Percentiles rank a stretch among this genome's conserved stretches.
Conservation (phyloP, 805 yeast genomes). For the Starmerella vitae region DNA sequence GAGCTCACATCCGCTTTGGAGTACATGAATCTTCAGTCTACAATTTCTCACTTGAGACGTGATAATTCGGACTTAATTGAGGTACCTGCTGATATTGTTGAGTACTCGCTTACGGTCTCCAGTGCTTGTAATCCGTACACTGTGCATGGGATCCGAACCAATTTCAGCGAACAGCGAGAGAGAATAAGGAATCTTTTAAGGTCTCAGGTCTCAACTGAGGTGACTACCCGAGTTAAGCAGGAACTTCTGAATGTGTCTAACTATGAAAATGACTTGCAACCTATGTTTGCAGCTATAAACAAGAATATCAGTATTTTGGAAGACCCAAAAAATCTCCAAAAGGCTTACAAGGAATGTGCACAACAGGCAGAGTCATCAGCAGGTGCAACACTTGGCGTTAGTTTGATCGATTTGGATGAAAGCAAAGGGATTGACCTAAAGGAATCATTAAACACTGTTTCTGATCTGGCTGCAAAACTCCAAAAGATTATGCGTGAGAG, state of each 20-base stretch:
- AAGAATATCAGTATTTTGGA: conserved; percentile 33
- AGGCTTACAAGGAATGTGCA: conserved; percentile 2
- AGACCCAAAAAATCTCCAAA: conserved; percentile 30
- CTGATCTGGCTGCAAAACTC: conserved; percentile 46
- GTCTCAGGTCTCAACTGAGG: conserved; percentile 8
- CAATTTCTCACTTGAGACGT: conserved; percentile 21
- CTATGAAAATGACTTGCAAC: conserved; percentile 42
- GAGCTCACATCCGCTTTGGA: conserved; percentile 70
- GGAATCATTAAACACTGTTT: conserved; percentile 37
- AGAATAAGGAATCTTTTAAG: conserved; percentile 23
- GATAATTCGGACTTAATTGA: not conserved
- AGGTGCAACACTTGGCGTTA: not conserved
- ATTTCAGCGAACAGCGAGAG: conserved; percentile 22
- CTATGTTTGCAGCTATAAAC: conserved; percentile 29
- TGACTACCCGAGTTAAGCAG: conserved; percentile 24
- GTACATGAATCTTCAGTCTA: conserved; percentile 54
- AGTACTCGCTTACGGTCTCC: conserved; percentile 27
- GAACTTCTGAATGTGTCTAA: conserved; percentile 29
- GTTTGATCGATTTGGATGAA: conserved; percentile 2
- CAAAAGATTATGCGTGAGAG: conserved; percentile 54
- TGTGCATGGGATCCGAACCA: conserved; percentile 1
- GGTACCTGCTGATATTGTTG: conserved; percentile 31
- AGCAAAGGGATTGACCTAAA: conserved; percentile 17
- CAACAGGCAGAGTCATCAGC: conserved; percentile 1
- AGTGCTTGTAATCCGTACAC: not conserved